Base-by-base conservation (phyloP, 169 alveolate genomes). In the Plasmodium malariae region DNA sequence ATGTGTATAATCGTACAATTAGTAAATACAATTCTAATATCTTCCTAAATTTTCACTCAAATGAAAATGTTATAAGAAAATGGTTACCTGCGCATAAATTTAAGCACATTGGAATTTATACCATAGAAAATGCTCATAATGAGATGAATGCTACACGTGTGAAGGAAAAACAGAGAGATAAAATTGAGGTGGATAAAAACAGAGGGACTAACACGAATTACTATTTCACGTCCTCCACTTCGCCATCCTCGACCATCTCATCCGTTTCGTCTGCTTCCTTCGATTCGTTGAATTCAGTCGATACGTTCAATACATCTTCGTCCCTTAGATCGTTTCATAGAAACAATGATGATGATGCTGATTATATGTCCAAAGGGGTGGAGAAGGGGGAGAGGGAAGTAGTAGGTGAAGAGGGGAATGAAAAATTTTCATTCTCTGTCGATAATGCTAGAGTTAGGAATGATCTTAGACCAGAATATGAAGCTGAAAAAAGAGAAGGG, bases 61-160 rank as follows among this genome's bases (percentile, higher is more conserved):
- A 71, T 28, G 65, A 69, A 40, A 86, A 68, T 86, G 70, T 86
- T 34, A 86, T 86, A 57, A 40, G 92, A 65, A 86, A 86, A 17
- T 86, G 92, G 92, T 21, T 70, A 7, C 92, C 92, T 24, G 87
- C 51, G 7, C 87, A 51, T 57, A 86, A 86, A 63, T 86, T 69
- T 49, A 86, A 86, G 70, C 92, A 86, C 62, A 76, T 86, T 12
- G 92, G 92, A 30, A 86, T 86, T 32, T 86, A 86, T 21, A 86
- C 92, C 2, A 86, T 71, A 49, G 92, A 86, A 48, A 60, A 86
- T 86, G 74, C 57, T 14, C 21, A 14, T 6, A 17, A 60, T n/a
- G 54, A 36, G 0, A 62, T 24, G 48, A 60, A 49, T 49, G 48
- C n/a, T n/a, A n/a, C n/a, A n/a, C n/a, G n/a, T n/a, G n/a, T n/a